A percentile compares a stretch with the other conserved stretches of the same genome.
Conservation (phyloP, 2,329 filamentous ascomycete genomes). For the Ophiostoma angusticollis region DNA sequence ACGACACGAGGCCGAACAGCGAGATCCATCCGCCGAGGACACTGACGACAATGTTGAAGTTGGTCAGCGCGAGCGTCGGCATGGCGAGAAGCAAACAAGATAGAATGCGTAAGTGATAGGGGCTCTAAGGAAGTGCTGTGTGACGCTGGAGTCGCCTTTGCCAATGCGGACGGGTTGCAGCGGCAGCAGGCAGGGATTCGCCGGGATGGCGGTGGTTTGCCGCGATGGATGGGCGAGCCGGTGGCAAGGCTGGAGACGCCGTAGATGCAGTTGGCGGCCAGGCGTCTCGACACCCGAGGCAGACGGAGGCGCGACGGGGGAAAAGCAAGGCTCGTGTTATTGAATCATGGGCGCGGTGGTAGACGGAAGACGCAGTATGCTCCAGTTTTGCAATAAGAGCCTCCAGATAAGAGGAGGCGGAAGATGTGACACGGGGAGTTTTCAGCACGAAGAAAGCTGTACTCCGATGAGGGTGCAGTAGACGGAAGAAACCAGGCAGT, state of each 20-base stretch:
- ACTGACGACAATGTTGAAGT: slow-evolving; percentile 77
- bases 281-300: slow-evolving; percentile 2
- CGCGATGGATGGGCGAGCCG: background rate
- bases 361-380: background rate
- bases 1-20: slow-evolving; percentile 81
- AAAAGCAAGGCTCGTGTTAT: slow-evolving; percentile 29
- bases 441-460: background rate
- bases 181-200: slow-evolving; percentile 18
- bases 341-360: slow-evolving; percentile 25
- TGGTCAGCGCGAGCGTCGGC: slow-evolving; percentile 35
- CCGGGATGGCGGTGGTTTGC: slow-evolving; percentile 10
- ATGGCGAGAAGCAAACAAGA: slow-evolving; percentile 19
- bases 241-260: background rate
- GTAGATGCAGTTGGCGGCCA: too few species aligned
- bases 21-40: slow-evolving; percentile 79
- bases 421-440: background rate
- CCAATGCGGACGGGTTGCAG: slow-evolving; percentile 16
- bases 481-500: too few species aligned
- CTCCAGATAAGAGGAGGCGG: slow-evolving; percentile 1
- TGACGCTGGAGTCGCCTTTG: slow-evolving; percentile 28
- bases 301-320: slow-evolving; percentile 5
- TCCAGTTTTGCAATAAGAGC: slow-evolving; percentile 10
- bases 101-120: background rate
- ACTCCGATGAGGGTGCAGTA: too few species aligned
- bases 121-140: slow-evolving; percentile 8